Evolutionary conservation across 805 yeast genomes (phyloP).

Genomic region (Grigorovia yakushimaensis): DNA sequence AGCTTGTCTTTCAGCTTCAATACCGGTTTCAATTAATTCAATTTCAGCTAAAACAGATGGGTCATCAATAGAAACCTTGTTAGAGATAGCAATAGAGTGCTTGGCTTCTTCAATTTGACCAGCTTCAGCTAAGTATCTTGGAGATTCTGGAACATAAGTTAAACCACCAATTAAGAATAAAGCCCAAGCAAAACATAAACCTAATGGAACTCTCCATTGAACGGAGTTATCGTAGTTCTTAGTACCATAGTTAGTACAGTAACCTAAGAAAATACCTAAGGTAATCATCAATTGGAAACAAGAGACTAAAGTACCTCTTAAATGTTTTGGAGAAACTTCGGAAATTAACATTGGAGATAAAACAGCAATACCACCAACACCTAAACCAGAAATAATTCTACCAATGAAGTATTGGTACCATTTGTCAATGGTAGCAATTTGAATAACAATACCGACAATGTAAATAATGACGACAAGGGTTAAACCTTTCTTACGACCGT

Average conservation of each 20-base stretch:
- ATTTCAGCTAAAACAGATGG: conserved; percentile 49
- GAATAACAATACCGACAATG: conserved; percentile 58
- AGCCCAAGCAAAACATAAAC: conserved; percentile 43
- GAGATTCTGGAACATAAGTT: conserved; percentile 62
- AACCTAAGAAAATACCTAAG: conserved; percentile 65
- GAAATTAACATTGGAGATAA: conserved; percentile 64
- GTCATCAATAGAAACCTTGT: conserved; percentile 45
- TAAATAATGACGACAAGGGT: conserved; percentile 54
- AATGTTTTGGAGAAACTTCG: conserved; percentile 59
- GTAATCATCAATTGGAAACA: conserved; percentile 64
- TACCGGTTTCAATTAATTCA: conserved; percentile 47
- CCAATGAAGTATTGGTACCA: conserved; percentile 72
- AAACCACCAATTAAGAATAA: conserved; percentile 31
- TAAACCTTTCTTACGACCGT: conserved; percentile 58
- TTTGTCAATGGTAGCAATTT: conserved; percentile 41
- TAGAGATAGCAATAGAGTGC: conserved; percentile 47
- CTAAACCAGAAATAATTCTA: conserved; percentile 58
- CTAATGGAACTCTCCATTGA: conserved; percentile 70
- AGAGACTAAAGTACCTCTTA: conserved; percentile 64
- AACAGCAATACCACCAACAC: conserved; percentile 70
- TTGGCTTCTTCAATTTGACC: conserved; percentile 53
- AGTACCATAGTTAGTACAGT: conserved; percentile 64
- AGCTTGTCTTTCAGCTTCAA: conserved; percentile 50
- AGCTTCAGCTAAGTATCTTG: conserved; percentile 52
- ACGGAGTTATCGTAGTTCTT: conserved; percentile 49